Conservation (phyloP, 2,329 filamentous ascomycete genomes). For the Penicillium crustosum region DNA sequence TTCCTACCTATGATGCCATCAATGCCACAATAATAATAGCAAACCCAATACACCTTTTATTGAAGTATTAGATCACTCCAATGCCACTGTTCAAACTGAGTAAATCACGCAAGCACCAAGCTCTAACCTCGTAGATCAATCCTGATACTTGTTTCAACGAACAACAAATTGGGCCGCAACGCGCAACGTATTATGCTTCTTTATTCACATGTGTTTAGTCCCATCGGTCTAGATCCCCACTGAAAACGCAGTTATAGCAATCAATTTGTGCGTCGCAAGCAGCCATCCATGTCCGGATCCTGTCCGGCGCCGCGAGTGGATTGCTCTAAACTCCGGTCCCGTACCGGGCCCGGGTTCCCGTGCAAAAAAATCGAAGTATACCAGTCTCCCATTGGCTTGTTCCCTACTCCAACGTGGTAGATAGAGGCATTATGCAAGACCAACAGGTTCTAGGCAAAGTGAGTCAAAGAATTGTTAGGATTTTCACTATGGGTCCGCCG, state of each 20-base stretch:
- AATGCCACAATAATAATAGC: slow-evolving; percentile 22
- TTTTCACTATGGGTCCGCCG: slow-evolving; percentile 11
- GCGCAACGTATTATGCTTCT: slow-evolving; percentile 5
- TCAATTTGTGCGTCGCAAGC: slow-evolving; percentile 8
- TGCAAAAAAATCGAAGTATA: slow-evolving; percentile 18
- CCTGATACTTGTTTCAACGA: neutral
- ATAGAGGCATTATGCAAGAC: slow-evolving; percentile 17
- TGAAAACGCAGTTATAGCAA: neutral
- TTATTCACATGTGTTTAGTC: slow-evolving; percentile 14
- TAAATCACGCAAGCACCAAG: neutral
- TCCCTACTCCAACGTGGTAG: slow-evolving; percentile 14
- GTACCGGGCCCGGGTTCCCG: slow-evolving; percentile 24
- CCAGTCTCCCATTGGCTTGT: slow-evolving; percentile 18
- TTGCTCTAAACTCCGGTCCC: slow-evolving; percentile 17
- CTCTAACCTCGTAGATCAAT: slow-evolving; percentile 5
- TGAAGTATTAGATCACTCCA: neutral
- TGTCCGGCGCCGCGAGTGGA: slow-evolving; percentile 23
- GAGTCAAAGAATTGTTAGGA: slow-evolving; percentile 20
- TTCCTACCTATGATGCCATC: slow-evolving; percentile 38
- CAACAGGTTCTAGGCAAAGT: slow-evolving; percentile 17
- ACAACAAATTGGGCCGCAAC: slow-evolving; percentile 18
- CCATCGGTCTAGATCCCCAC: neutral
- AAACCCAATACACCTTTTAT: neutral
- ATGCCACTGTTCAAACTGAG: neutral
- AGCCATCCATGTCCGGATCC: slow-evolving; percentile 18